These are phyloP conservation scores for Pyrenochaeta sp. DNA, from an alignment of 2,329 filamentous ascomycete species.

Conservation along the genomic window DNA sequence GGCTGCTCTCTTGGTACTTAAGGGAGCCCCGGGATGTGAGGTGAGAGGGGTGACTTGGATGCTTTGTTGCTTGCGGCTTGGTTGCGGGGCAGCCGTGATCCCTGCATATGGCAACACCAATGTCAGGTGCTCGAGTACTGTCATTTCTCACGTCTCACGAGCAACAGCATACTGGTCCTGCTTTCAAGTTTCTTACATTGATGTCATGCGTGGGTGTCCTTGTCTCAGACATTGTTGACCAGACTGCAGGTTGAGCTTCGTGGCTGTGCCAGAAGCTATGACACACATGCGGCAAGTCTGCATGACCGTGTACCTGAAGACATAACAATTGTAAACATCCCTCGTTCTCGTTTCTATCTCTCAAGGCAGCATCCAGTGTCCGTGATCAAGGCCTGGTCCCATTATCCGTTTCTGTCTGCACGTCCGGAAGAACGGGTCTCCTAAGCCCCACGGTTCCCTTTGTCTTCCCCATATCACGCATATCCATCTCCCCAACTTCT, in stretches of 20 bases:
- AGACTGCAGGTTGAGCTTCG: neutral
- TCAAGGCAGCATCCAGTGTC: neutral
- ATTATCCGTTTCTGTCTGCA: neutral
- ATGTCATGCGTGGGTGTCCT: conserved; percentile 1
- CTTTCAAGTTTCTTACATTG: neutral
- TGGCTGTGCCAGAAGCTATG: neutral
- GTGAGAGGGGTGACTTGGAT: conserved; percentile 15
- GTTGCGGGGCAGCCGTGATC: conserved; percentile 33
- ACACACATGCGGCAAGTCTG: conserved; percentile 2
- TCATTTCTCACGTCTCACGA: conserved; percentile 27
- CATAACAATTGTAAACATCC: neutral
- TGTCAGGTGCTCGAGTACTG: conserved; percentile 20
- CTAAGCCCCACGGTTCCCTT: neutral
- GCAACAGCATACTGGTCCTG: conserved; percentile 15
- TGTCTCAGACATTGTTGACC: conserved; percentile 2
- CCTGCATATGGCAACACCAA: conserved; percentile 28
- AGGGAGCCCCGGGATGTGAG: conserved; percentile 12
- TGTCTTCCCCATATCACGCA: neutral
- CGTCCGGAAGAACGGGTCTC: neutral
- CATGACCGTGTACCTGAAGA: neutral
- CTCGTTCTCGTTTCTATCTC: neutral
- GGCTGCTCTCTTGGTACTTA: neutral
- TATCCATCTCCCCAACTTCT: neutral
- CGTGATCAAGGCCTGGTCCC: neutral
- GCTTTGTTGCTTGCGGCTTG: conserved; percentile 21